Evolutionary conservation across 164 flowering plant genomes (phyloP), one percentile per base, ranked within the genome.

Genomic region (Annona squamosa): DNA sequence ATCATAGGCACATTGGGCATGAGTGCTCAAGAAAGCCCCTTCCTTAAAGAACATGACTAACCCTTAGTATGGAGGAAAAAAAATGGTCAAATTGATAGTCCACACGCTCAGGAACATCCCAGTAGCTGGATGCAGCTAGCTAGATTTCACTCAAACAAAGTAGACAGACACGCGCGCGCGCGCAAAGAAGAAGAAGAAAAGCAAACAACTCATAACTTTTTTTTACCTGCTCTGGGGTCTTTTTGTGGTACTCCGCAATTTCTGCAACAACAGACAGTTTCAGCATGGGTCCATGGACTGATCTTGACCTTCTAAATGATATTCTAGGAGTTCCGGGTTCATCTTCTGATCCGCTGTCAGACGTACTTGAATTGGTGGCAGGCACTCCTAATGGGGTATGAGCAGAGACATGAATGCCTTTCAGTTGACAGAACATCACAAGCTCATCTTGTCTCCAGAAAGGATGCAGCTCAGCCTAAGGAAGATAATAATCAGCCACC

Each of bases 401-500:
- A 69, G 92, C 88, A 72, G 92, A 88, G 48, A 88, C 90, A 80
- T 89, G 92, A 73, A 89, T 89, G 48, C 87, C 85, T 74, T 85
- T 87, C 72, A 68, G 69, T 77, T 84, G 85, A 78, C 92, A 89
- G 81, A 89, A 89, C 73, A 85, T 87, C 18, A 87, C 88, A 44
- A 89, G 85, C 73, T 89, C 90, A 75, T 89, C 88, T 81, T 89
- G 92, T 79, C 88, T 83, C 92, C 90, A 89, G 71, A 89, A 87
- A 7, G 92, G 90, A 59, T 87, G 92, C 85, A 87, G 75, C 78
- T 89, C 92, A 47, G 86, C 87, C 92, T 87, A 74, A 65, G 68
- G 48, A 77, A 64, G 48, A 42, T 65, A 69, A 77, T 61, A 74
- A 76, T 46, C 26, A 52, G 73, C 73, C 57, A 74, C 67, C 4